Evolutionary conservation across 179 eudicot species (phyloP).

Genomic region (Gypsophila paniculata): DNA sequence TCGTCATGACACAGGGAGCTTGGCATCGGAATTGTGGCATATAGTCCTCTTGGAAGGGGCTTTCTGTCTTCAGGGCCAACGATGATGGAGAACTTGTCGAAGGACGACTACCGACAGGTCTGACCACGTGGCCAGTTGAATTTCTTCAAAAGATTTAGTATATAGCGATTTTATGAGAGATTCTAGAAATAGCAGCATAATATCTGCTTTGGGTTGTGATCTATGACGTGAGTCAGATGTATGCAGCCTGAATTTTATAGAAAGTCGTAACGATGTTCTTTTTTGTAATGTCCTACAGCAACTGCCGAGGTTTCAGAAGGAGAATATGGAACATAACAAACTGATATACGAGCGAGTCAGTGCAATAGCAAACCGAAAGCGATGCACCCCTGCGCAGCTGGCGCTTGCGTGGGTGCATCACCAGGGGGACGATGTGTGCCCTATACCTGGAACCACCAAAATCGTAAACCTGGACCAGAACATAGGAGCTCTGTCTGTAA

Average conservation of each 20-base stretch:
- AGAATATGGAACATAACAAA: slow-evolving; percentile 41
- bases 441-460: slow-evolving; percentile 45
- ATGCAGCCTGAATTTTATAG: background rate
- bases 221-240: no score
- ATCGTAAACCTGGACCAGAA: slow-evolving; percentile 39
- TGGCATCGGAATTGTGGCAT: slow-evolving; percentile 52
- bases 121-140: background rate
- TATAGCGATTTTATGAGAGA: no score
- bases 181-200: no score
- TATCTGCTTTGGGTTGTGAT: no score
- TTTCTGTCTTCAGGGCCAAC: slow-evolving; percentile 35
- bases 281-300: slow-evolving; percentile 3
- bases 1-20: slow-evolving; percentile 33
- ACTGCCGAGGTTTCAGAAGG: slow-evolving; percentile 42
- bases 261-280: background rate
- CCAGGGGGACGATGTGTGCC: slow-evolving; percentile 46
- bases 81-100: slow-evolving; percentile 22
- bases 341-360: slow-evolving; percentile 35
- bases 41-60: slow-evolving; percentile 45
- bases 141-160: no score
- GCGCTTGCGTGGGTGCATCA: slow-evolving; percentile 47
- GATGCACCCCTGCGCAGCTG: slow-evolving; percentile 47
- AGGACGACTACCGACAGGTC: slow-evolving; percentile 29
- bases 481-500: slow-evolving; percentile 40
- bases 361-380: slow-evolving; percentile 40